Evolutionary conservation across 106 monocot species (phyloP), one percentile per base, ranked within the genome.

Genomic region (Phalaenopsis aphrodite): DNA sequence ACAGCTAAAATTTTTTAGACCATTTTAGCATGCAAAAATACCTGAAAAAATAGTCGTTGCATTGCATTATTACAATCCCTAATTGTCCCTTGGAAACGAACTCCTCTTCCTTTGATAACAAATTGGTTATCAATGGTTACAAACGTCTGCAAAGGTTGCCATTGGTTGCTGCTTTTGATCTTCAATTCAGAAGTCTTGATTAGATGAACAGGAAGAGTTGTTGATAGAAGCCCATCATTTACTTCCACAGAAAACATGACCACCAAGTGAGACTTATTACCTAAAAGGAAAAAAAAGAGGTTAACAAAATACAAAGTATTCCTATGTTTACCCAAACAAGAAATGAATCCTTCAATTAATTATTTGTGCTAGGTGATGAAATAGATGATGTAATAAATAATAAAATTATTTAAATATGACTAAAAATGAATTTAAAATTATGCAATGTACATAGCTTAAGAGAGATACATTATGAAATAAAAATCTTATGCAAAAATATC

Each of bases 61-160:
- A 97, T 75, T 42, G 94, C 96, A 85, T 79, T 82, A 72, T 94
- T 97, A 64, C 90, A 97, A 73, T 97, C 94, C 16, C 61, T 73
- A 45, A 91, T 80, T 8, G 83, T 90, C n/a, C 90, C 93, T 72
- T 78, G 94, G 65, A 97, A 88, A 52, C 96, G 87, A 41, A 97
- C 56, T 80, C 92, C 96, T 86, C 83, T 90, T 75, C 83, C 96
- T 85, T 85, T 90, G n/a, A 90, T 56, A 75, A 84, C 48, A 82
- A 97, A 92, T 71, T 90, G 85, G 76, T 90, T 89, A 43, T 92
- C 88, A 48, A 94, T 97, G 56, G 94, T 90, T 42, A 96, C 96
- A 79, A 84, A 92, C 14, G 88, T 89, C 88, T 97, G 96, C 67
- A 94, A 88, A 21, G 91, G 90, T 78, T 94, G 87, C 96, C 96